phyloP scores from a whole-genome alignment of 2,329 filamentous ascomycete genomes.

The Diaporthe sp. region DNA sequence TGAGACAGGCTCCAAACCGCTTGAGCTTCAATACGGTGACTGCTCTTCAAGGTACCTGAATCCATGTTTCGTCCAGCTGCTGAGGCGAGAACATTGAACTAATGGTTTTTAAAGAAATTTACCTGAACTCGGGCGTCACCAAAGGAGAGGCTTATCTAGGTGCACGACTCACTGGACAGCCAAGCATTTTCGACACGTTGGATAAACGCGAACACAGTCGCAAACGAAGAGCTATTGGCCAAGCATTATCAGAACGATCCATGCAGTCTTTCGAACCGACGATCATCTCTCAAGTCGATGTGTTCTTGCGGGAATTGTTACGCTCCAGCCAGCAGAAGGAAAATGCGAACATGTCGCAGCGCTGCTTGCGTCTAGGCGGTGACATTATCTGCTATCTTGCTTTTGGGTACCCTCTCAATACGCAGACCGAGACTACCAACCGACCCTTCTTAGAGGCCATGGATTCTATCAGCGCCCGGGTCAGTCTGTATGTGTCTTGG shows the following conservation, averaged over 20 bases:
- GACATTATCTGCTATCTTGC: neutral
- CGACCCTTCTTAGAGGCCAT: neutral
- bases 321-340: neutral
- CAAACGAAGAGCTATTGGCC: neutral
- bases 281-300: neutral
- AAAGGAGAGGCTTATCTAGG: constrained; percentile 15
- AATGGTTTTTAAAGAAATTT: neutral
- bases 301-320: neutral
- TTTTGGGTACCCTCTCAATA: neutral
- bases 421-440: neutral
- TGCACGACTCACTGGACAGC: neutral
- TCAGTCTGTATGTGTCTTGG: neutral
- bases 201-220: constrained; percentile 17
- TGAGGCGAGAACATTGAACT: neutral
- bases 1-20: constrained; percentile 12
- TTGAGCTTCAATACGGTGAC: constrained; percentile 15
- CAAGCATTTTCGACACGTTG: constrained; percentile 10
- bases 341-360: neutral
- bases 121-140: neutral
- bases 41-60: constrained; percentile 11
- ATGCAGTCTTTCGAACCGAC: neutral
- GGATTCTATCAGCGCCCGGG: neutral
- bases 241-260: constrained; percentile 1
- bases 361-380: neutral
- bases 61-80: neutral